phyloP scores from a whole-genome alignment of 169 alveolate genomes.

The Plasmodium relictum region DNA sequence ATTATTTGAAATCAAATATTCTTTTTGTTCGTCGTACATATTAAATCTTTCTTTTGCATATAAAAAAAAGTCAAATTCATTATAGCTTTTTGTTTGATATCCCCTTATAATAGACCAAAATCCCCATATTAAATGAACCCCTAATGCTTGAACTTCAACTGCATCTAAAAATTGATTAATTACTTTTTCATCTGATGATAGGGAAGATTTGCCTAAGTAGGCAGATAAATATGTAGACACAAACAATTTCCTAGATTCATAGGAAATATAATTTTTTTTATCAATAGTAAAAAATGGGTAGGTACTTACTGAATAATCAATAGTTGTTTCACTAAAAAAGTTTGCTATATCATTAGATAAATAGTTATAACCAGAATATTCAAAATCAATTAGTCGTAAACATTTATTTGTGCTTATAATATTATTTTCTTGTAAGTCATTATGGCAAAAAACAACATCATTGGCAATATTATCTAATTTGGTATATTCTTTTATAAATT shows the following conservation, averaged over 20 bases:
- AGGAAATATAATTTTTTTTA: slow-evolving; percentile 79
- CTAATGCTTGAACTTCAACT: slow-evolving; percentile 83
- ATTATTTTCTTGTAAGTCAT: slow-evolving; percentile 87
- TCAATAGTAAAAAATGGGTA: slow-evolving; percentile 82
- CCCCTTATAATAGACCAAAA: slow-evolving; percentile 83
- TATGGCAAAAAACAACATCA: slow-evolving; percentile 85
- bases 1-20: slow-evolving; percentile 44
- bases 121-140: slow-evolving; percentile 85
- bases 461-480: slow-evolving; percentile 77
- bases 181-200: slow-evolving; percentile 59
- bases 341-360: slow-evolving; percentile 86
- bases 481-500: slow-evolving; percentile 54
- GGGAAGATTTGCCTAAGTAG: slow-evolving; percentile 72
- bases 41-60: slow-evolving; percentile 74
- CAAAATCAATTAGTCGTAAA: slow-evolving; percentile 85
- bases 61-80: slow-evolving; percentile 79
- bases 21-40: slow-evolving; percentile 59
- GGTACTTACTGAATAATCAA: slow-evolving; percentile 79
- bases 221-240: slow-evolving; percentile 82
- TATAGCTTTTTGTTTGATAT: slow-evolving; percentile 70
- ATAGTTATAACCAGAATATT: slow-evolving; percentile 85
- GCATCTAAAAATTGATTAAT: slow-evolving; percentile 79
- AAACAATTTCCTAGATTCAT: slow-evolving; percentile 82
- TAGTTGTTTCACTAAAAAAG: slow-evolving; percentile 82
- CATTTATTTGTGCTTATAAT: slow-evolving; percentile 79